These are phyloP conservation scores for Phytophthora lateralis DNA, from an alignment of 352 stramenopile genomes.

Conservation along the genomic window DNA sequence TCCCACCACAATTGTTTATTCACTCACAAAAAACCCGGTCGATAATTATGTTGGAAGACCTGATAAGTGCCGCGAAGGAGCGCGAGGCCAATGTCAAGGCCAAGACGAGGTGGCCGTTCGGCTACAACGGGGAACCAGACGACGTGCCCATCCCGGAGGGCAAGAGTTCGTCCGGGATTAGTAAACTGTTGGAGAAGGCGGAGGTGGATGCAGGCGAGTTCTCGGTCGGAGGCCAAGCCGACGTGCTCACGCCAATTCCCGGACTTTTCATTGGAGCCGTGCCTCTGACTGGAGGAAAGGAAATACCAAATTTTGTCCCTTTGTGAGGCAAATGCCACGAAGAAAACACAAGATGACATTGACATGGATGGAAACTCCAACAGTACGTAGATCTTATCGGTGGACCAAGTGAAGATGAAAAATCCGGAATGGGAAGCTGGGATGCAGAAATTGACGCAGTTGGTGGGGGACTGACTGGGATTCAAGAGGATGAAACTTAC, in stretches of 20 bases:
- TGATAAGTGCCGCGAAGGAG: neutral
- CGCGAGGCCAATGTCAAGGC: neutral
- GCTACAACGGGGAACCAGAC: constrained; percentile 1
- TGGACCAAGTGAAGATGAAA: neutral
- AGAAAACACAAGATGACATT: neutral
- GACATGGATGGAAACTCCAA: neutral
- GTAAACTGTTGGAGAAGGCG: constrained; percentile 5
- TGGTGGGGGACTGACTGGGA: constrained; percentile 5
- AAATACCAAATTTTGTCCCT: constrained; percentile 8
- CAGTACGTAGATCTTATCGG: neutral
- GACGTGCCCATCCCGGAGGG: constrained; percentile 3
- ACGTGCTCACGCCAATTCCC: constrained; percentile 1
- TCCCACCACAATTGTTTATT: no score
- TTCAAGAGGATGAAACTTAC: constrained; percentile 15
- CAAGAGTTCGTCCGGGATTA: neutral
- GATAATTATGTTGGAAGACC: no score
- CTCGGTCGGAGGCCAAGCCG: constrained; percentile 1
- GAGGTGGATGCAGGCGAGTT: constrained; percentile 20
- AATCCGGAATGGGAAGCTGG: constrained; percentile 2
- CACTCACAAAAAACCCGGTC: no score
- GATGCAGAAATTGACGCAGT: neutral
- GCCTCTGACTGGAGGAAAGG: constrained; percentile 7
- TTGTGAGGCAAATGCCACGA: neutral
- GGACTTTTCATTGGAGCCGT: constrained; percentile 14
- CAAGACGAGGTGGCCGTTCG: neutral